phyloP scores from a whole-genome alignment of 2,329 filamentous ascomycete genomes.

The Fusarium kyushuense region DNA sequence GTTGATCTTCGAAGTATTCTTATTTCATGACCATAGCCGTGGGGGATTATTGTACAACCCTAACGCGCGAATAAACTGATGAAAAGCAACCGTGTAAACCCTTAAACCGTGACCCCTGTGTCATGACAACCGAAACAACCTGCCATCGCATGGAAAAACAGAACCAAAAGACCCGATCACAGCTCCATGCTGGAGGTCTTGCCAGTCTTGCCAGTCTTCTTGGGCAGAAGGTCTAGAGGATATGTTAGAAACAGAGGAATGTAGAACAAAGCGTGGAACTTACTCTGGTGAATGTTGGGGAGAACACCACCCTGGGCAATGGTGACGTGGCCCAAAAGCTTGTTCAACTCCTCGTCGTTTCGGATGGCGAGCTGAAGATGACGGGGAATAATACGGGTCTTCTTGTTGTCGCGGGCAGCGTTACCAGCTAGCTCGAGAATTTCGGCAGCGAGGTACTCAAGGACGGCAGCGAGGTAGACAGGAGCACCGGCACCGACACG shows the following conservation, averaged over 20 bases:
- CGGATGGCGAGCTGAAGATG: slow-evolving; percentile 99
- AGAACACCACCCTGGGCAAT: slow-evolving; percentile 97
- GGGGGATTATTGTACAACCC: slow-evolving; percentile 80
- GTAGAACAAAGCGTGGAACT: slow-evolving; percentile 53
- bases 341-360: slow-evolving; percentile 99
- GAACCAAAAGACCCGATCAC: slow-evolving; percentile 69
- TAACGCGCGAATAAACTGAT: slow-evolving; percentile 62
- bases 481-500: slow-evolving; percentile 98
- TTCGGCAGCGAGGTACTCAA: slow-evolving; percentile 98
- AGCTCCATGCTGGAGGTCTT: slow-evolving; percentile 96
- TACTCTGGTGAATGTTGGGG: slow-evolving; percentile 97
- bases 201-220: slow-evolving; percentile 97
- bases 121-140: slow-evolving; percentile 81
- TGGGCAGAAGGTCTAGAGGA: slow-evolving; percentile 87
- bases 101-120: slow-evolving; percentile 83
- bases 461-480: slow-evolving; percentile 95
- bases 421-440: slow-evolving; percentile 99
- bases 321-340: slow-evolving; percentile 94
- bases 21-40: slow-evolving; percentile 75
- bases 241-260: slow-evolving; percentile 53
- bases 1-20: slow-evolving; percentile 62
- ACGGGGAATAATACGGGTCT: slow-evolving; percentile 99
- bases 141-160: slow-evolving; percentile 68
- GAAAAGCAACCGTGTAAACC: slow-evolving; percentile 73
- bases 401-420: slow-evolving; percentile 99